These are phyloP conservation scores for Pseudogymnoascus sp. DNA, from an alignment of 2,329 filamentous ascomycete species.

Conservation along the genomic window DNA sequence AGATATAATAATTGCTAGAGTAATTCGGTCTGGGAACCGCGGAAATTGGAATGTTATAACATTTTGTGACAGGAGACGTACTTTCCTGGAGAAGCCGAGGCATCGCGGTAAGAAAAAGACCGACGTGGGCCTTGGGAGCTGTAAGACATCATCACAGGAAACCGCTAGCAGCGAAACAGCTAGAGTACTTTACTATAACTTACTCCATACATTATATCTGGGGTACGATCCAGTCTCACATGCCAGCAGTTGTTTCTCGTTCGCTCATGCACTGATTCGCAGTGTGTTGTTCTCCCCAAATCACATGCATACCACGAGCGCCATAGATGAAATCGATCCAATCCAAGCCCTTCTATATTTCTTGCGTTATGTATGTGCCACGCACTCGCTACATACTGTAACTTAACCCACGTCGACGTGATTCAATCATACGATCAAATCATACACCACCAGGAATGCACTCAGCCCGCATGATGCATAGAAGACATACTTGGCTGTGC, in stretches of 20 bases:
- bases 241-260: not conserved
- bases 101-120: not conserved
- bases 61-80: slow-evolving; percentile 1
- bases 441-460: slow-evolving; percentile 67
- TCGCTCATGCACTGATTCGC: not conserved
- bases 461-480: slow-evolving; percentile 72
- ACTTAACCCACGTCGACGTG: not conserved
- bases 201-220: not conserved
- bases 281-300: not conserved
- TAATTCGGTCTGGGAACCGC: not conserved
- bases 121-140: not conserved
- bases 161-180: not conserved
- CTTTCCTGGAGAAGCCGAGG: slow-evolving; percentile 5
- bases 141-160: not conserved
- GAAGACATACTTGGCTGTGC: slow-evolving; percentile 69
- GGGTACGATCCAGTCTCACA: not conserved
- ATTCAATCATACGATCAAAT: slow-evolving; percentile 50
- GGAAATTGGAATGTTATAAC: slow-evolving; percentile 2
- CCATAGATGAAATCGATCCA: not conserved
- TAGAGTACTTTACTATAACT: not conserved
- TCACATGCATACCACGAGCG: not conserved
- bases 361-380: not conserved
- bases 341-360: slow-evolving; percentile 2
- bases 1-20: not conserved
- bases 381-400: not conserved